These are phyloP conservation scores for Phytopythium sindhum DNA, from an alignment of 352 stramenopile genomes.

Conservation along the genomic window DNA sequence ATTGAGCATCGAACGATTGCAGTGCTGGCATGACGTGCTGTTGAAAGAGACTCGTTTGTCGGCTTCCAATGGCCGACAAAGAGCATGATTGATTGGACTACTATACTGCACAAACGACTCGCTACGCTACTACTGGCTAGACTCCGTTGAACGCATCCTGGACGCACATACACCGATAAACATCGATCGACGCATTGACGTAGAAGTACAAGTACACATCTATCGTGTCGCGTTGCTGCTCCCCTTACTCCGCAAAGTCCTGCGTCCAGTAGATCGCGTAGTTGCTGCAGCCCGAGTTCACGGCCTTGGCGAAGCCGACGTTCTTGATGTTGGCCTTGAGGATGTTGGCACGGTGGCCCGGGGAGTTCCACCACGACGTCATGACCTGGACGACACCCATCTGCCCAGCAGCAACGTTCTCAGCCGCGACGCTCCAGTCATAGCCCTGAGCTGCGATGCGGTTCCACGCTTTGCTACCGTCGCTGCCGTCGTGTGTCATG, in stretches of 20 bases:
- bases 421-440: slow-evolving; percentile 30
- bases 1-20: background rate
- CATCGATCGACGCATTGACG: too few species aligned
- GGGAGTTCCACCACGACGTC: slow-evolving; percentile 49
- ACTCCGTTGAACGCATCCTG: background rate
- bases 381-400: slow-evolving; percentile 34
- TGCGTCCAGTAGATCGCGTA: slow-evolving; percentile 35
- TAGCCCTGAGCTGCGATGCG: slow-evolving; percentile 37
- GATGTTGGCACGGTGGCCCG: slow-evolving; percentile 44
- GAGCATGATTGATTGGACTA: background rate
- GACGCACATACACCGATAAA: background rate
- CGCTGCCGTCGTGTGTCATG: slow-evolving; percentile 40
- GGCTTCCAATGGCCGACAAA: slow-evolving; percentile 1
- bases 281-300: slow-evolving; percentile 23
- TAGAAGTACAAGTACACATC: background rate
- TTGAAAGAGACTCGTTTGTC: background rate
- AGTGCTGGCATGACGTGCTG: background rate
- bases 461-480: slow-evolving; percentile 34
- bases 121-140: background rate
- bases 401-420: slow-evolving; percentile 61
- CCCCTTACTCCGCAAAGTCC: slow-evolving; percentile 18
- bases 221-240: background rate
- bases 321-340: slow-evolving; percentile 23
- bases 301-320: slow-evolving; percentile 28
- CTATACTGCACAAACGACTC: background rate